Base-by-base conservation (phyloP, 2,329 filamentous ascomycete genomes). In the Aspergillus latus region DNA sequence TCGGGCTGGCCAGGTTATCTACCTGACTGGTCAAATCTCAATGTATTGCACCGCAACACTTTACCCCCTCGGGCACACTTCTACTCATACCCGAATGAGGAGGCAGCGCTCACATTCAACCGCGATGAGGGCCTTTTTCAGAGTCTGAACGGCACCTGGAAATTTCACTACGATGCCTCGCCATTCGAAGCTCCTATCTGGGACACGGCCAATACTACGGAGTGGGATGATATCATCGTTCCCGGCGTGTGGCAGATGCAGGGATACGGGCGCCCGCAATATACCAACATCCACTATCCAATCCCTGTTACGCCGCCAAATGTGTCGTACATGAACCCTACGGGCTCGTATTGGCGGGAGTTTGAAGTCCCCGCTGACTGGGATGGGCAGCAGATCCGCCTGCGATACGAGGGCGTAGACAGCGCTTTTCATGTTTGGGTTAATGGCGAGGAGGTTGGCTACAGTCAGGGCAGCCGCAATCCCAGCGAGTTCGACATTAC, bases 391-490 rank as follows among this genome's bases (percentile, higher is more conserved):
- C 85, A 88, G 61, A 71, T 89, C 15, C 78, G 86, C 13, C 72
- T 90, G 21, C 77, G 87, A 9, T 90, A 89, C 58, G 87, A 90
- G 53, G 88, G 88, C 1, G 87, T 90, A 0, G 87, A 90, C 63
- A 86, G 84, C 63, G 84, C 87, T 0, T 90, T 86, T 64, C 86
- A 89, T 68, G 72, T 89, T 8, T 89, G 82, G 80, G 72, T 90
- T 7, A 90, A 90, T 61, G 84, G 84, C 0, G 67, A 74, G 15
- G 72, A 84, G 37, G 75, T 89, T 2, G 88, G 88, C 2, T 90
- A 89, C 63, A 83, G 83, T 2, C 86, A 90, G 65, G 88, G 87
- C 0, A 83, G 83, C 9, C 78, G 87, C 45, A 89, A 90, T 62
- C 79, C 87, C 0, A 80, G 84, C 11, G 88, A 90, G 65, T 90